These are phyloP conservation scores for Tetradesmus lagerheimii DNA, from an alignment of 139 green algal species.

Conservation along the genomic window DNA sequence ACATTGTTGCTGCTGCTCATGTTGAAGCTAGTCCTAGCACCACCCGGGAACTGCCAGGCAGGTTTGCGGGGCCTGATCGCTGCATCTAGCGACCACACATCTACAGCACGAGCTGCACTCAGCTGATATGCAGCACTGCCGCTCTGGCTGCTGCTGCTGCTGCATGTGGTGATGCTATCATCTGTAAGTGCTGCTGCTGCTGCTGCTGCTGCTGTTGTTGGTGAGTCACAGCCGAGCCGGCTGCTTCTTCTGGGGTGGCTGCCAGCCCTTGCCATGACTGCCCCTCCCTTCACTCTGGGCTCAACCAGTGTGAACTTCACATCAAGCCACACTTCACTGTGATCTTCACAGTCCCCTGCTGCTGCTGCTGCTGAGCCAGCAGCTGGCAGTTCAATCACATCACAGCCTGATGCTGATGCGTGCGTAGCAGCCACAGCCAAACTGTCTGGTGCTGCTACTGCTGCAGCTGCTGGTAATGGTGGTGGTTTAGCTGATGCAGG, in stretches of 20 bases:
- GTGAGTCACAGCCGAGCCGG: not conserved
- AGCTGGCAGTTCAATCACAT: not conserved
- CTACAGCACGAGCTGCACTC: not conserved
- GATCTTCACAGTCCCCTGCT: not conserved
- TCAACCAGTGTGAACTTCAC: constrained; percentile 38
- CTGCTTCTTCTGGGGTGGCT: constrained; percentile 1
- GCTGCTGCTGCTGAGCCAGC: not conserved
- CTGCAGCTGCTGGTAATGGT: not conserved
- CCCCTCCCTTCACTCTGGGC: not conserved
- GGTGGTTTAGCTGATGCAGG: not conserved
- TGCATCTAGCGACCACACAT: not conserved
- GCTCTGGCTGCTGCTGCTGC: too few species aligned
- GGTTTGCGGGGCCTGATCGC: constrained; percentile 13
- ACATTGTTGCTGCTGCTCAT: constrained; percentile 12
- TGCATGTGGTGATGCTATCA: not conserved
- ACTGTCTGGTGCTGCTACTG: not conserved
- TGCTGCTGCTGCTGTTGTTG: constrained; percentile 33
- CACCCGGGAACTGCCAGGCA: constrained; percentile 27
- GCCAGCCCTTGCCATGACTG: not conserved
- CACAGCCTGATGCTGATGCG: not conserved
- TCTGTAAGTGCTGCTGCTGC: too few species aligned
- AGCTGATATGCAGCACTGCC: not conserved
- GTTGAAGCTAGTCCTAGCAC: not conserved
- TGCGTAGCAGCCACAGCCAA: not conserved
- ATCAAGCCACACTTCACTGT: constrained; percentile 6